A percentile compares a stretch with the other conserved stretches of the same genome.
phyloP scores from a whole-genome alignment of 78 protist genomes.

The Dictyostelium capitatum region DNA sequence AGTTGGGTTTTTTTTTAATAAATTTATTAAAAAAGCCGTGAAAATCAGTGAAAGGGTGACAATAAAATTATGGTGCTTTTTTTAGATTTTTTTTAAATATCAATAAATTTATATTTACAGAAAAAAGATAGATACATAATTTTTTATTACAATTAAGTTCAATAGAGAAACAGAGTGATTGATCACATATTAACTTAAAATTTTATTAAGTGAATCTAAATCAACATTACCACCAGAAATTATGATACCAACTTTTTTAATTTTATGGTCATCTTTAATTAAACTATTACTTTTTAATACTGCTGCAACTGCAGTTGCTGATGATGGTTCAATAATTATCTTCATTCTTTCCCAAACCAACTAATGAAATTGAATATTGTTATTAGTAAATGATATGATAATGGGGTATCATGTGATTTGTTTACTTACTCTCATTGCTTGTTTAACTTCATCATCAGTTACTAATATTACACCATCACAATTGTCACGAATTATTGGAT shows the following conservation, averaged over 20 bases:
- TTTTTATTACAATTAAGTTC: too few relatives aligned
- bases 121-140: too few relatives aligned
- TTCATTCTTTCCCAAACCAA: conserved; percentile 92
- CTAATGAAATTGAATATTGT: not conserved
- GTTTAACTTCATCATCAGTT: conserved; percentile 83
- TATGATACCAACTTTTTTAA: conserved; percentile 37
- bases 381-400: not conserved
- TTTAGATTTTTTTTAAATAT: too few relatives aligned
- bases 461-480: conserved; percentile 74
- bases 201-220: not conserved
- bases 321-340: conserved; percentile 90
- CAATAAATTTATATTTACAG: too few relatives aligned
- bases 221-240: conserved; percentile 38
- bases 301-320: conserved; percentile 86
- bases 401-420: not conserved
- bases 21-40: too few relatives aligned
- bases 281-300: conserved; percentile 2
- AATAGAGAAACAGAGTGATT: too few relatives aligned
- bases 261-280: not conserved
- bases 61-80: too few relatives aligned
- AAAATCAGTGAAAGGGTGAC: too few relatives aligned
- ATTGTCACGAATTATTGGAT: conserved; percentile 62
- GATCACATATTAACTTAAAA: conserved; percentile 19
- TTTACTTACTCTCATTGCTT: conserved; percentile 82
- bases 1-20: too few relatives aligned